Evolutionary conservation across 2,329 filamentous ascomycete species (phyloP).

Genomic region (Pseudogymnoascus sp.): DNA sequence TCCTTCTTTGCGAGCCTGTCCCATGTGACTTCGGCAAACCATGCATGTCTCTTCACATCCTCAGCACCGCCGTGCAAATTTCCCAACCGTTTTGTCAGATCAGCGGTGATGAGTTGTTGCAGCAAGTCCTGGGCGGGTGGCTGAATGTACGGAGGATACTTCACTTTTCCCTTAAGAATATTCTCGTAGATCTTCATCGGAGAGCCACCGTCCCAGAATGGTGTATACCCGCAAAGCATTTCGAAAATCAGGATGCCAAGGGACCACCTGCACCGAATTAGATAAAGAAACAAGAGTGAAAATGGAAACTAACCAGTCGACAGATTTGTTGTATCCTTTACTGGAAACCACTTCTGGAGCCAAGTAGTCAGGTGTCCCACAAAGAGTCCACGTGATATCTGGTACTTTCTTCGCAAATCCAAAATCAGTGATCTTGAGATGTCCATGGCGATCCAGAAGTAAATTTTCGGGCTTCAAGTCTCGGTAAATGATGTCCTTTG

Average conservation of each 20-base stretch:
- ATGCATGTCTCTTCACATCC: slow-evolving; percentile 91
- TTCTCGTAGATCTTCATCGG: slow-evolving; percentile 99
- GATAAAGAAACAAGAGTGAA: slow-evolving; percentile 11
- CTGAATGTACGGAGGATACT: slow-evolving; percentile 94
- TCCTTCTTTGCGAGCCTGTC: slow-evolving; percentile 89
- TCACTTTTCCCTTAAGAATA: slow-evolving; percentile 89
- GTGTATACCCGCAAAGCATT: slow-evolving; percentile 98
- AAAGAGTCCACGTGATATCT: slow-evolving; percentile 98
- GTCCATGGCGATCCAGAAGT: slow-evolving; percentile 83
- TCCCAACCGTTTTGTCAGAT: slow-evolving; percentile 88
- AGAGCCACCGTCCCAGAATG: slow-evolving; percentile 96
- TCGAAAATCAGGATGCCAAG: slow-evolving; percentile 97
- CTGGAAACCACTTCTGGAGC: slow-evolving; percentile 98
- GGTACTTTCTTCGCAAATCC: slow-evolving; percentile 97
- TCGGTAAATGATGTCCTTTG: slow-evolving; percentile 93
- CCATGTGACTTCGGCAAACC: slow-evolving; percentile 98
- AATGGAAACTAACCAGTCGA: slow-evolving; percentile 72
- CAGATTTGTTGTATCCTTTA: slow-evolving; percentile 99
- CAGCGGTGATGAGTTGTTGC: slow-evolving; percentile 84
- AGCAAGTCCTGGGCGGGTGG: slow-evolving; percentile 89
- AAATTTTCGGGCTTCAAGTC: slow-evolving; percentile 95
- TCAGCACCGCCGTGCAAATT: slow-evolving; percentile 85
- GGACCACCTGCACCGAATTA: slow-evolving; percentile 67
- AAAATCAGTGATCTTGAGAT: slow-evolving; percentile 96
- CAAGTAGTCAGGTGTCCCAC: slow-evolving; percentile 94